Base-by-base conservation (phyloP, 2,329 filamentous ascomycete species). In the Diaporthe humulicola region DNA sequence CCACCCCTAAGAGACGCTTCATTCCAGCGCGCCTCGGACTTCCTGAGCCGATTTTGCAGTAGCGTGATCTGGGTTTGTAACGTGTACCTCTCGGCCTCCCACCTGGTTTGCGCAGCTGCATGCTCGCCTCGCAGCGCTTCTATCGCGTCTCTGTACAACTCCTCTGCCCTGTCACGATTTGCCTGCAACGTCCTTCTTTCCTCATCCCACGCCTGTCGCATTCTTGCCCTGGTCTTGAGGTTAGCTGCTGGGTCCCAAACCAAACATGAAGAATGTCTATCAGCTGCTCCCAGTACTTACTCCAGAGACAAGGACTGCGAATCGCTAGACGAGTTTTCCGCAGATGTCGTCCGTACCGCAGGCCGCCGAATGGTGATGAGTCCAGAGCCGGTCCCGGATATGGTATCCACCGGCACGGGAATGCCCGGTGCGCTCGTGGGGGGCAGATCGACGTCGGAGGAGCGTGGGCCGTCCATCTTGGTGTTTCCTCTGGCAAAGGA, bases 111-210 rank as follows among this genome's bases (percentile, higher is more conserved):
- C 56, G 74, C 52, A 45, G 48, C 64, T 14, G 54, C 69, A 25
- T 76, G 75, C 54, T 76, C 75, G 14, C 58, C n/a, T 9, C 45
- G 66, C 72, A 76, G 38, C 19, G 73, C 75, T 22, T 76, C 70
- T 30, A 76, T 69, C 22, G 74, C 75, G 48, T 76, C 75, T 28
- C 56, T 70, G 70, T 90, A 90, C n/a, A 90, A 86, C 78, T 89
- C 87, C 77, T 90, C 89, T 5, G 87, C 88, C 19, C 88, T 86
- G 60, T 86, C 85, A 15, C 88, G 86, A 76, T 87, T 89, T 9
- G 87, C 88, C 78, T 90, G 88, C 73, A 90, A 83, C 73, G 89
- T 86, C 67, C 85, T 86, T 45, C 88, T 86, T 79, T 90, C 88
- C 14, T 86, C 86, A 78, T 88, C 87, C 88, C 88, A 89, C 28